A percentile compares a stretch with the other conserved stretches of the same genome.
These are phyloP conservation scores for Choiromyces venosus DNA, from an alignment of 495 filamentous ascomycete species.

Conservation along the genomic window DNA sequence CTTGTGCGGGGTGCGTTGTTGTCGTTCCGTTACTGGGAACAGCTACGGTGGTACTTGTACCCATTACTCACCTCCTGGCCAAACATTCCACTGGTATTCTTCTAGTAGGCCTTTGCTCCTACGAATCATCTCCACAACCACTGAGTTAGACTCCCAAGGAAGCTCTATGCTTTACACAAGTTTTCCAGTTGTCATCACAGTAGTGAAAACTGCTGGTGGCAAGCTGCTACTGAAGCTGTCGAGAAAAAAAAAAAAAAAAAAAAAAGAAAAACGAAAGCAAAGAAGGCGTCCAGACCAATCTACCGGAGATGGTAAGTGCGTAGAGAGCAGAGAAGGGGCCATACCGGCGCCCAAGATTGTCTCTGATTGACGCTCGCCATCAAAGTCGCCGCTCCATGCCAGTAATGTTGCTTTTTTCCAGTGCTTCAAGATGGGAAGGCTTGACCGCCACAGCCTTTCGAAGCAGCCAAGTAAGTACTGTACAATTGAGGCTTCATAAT, in stretches of 20 bases:
- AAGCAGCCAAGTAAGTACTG: not conserved
- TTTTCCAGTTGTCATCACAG: not conserved
- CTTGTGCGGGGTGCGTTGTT: slow-evolving; percentile 26
- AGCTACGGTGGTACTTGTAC: not conserved
- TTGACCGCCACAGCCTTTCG: not conserved
- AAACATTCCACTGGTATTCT: not conserved
- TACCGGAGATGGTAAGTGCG: not conserved
- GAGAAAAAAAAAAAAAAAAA: not conserved
- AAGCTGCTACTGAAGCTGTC: not conserved
- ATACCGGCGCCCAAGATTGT: not conserved
- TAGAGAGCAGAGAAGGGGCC: not conserved
- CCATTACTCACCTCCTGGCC: not conserved
- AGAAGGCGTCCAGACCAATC: not conserved
- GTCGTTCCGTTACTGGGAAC: not conserved
- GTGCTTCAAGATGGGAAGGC: not conserved
- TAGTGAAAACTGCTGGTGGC: not conserved
- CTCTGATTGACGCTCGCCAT: not conserved
- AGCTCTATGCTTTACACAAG: not conserved
- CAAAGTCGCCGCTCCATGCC: not conserved
- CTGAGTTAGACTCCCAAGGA: not conserved
- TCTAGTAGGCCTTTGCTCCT: not conserved
- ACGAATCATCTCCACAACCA: not conserved
- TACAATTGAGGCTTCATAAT: not conserved
- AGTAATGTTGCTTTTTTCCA: not conserved
- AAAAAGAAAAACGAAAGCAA: not conserved